Percentiles rank a stretch among this genome's conserved stretches.
phyloP scores from a whole-genome alignment of 2,329 filamentous ascomycete genomes.

The Lasiodiplodia sp. region DNA sequence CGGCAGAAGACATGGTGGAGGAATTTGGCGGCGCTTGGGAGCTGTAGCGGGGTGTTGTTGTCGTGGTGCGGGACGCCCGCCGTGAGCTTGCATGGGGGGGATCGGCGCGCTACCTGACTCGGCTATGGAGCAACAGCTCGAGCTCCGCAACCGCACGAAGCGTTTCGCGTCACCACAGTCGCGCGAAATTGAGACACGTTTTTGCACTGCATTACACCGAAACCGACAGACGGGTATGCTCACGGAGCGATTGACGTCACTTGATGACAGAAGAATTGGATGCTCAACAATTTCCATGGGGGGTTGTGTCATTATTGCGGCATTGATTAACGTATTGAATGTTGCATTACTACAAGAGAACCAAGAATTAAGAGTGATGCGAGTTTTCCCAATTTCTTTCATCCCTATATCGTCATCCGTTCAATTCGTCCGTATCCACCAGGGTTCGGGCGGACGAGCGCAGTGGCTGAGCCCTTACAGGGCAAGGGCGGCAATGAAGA shows the following conservation, averaged over 20 bases:
- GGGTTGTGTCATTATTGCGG: not conserved
- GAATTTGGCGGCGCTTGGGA: not conserved
- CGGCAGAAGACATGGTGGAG: constrained; percentile 59
- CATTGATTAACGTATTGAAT: constrained; percentile 10
- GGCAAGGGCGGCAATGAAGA: constrained; percentile 46
- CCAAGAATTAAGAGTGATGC: constrained; percentile 11
- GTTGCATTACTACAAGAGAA: constrained; percentile 7
- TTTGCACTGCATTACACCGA: not conserved
- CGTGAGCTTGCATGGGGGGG: constrained; percentile 29
- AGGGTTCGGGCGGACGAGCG: not conserved
- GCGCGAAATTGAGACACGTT: constrained; percentile 3
- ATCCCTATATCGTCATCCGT: constrained; percentile 5
- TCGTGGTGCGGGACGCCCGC: constrained; percentile 21
- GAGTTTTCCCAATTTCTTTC: constrained; percentile 21
- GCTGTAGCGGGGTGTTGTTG: constrained; percentile 18
- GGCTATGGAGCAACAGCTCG: constrained; percentile 17
- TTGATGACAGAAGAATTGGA: not conserved
- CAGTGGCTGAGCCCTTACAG: constrained; percentile 38
- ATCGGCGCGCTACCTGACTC: constrained; percentile 17
- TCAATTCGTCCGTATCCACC: constrained; percentile 13
- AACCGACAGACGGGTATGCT: not conserved
- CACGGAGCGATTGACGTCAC: not conserved
- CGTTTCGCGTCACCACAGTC: not conserved
- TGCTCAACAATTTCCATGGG: not conserved
- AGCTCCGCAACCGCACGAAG: constrained; percentile 8